Percentiles rank a stretch among this genome's conserved stretches.
phyloP scores from a whole-genome alignment of 2,329 filamentous ascomycete species.

The Talaromyces albobiverticillius region DNA sequence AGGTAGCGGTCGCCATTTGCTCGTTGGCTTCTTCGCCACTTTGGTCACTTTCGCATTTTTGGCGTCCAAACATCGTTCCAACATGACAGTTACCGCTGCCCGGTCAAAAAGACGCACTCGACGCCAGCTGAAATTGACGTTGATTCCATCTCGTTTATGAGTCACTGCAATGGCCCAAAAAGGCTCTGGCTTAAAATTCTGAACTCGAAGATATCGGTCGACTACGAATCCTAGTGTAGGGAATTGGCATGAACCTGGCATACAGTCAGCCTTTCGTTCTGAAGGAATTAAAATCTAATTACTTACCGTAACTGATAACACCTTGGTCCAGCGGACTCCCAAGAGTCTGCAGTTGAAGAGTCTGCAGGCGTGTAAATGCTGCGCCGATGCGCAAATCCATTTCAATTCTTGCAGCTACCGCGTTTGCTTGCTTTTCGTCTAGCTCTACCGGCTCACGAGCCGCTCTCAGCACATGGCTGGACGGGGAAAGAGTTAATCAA shows the following conservation, averaged over 20 bases:
- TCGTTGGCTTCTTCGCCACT: constrained; percentile 85
- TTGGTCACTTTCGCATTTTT: constrained; percentile 77
- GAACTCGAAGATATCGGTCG: constrained; percentile 88
- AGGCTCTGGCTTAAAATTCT: constrained; percentile 85
- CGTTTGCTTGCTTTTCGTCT: constrained; percentile 82
- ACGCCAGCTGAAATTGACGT: constrained; percentile 81
- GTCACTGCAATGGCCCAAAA: constrained; percentile 92
- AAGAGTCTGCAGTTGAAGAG: constrained; percentile 69
- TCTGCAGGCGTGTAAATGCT: constrained; percentile 87
- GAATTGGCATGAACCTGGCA: constrained; percentile 83
- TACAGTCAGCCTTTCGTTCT: constrained; percentile 12
- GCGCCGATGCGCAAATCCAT: constrained; percentile 89
- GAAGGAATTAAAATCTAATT: background rate
- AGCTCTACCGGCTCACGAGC: constrained; percentile 73
- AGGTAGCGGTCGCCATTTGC: constrained; percentile 89
- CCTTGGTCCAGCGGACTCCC: constrained; percentile 64
- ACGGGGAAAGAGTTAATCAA: constrained; percentile 15
- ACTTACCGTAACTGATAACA: constrained; percentile 75
- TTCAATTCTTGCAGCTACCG: constrained; percentile 85
- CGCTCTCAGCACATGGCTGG: constrained; percentile 79
- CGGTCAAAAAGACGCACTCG: constrained; percentile 84
- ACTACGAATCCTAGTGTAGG: constrained; percentile 96
- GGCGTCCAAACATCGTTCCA: constrained; percentile 77
- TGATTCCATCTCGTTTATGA: constrained; percentile 72
- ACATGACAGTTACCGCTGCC: constrained; percentile 73